Conservation (phyloP, 139 green algal genomes). For the Chlamydomonas eustigma region DNA sequence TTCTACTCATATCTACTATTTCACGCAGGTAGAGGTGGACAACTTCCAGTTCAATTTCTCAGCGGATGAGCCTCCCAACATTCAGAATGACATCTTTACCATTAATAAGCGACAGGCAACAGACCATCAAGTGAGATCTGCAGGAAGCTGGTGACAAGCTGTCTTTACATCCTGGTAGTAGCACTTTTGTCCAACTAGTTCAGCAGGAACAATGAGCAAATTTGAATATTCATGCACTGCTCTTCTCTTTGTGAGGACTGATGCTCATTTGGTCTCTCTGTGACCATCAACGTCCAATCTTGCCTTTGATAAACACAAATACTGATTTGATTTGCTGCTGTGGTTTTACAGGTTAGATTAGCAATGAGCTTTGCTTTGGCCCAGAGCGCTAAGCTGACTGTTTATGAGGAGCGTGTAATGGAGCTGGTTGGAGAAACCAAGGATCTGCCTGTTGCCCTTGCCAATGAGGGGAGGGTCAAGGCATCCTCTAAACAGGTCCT, state of each 20-base stretch:
- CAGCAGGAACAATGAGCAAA: too few relatives aligned
- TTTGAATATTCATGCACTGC: too few relatives aligned
- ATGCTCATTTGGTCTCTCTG: too few relatives aligned
- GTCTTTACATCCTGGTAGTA: too few relatives aligned
- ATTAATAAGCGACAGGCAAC: constrained; percentile 40
- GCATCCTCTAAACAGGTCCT: neutral
- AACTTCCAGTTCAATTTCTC: constrained; percentile 55
- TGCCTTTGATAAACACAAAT: too few relatives aligned
- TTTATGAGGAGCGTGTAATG: constrained; percentile 73
- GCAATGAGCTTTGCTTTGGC: constrained; percentile 51
- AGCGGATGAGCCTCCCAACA: constrained; percentile 45
- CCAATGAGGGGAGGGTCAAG: constrained; percentile 45
- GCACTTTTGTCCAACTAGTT: too few relatives aligned
- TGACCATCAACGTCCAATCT: too few relatives aligned
- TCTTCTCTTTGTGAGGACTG: too few relatives aligned
- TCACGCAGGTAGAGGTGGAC: constrained; percentile 5
- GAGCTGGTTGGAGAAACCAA: constrained; percentile 52
- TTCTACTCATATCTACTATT: too few relatives aligned
- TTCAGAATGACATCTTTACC: constrained; percentile 60
- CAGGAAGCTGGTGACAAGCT: too few relatives aligned
- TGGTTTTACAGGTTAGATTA: constrained; percentile 55
- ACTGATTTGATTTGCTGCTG: too few relatives aligned
- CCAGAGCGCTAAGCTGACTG: constrained; percentile 28
- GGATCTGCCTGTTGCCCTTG: constrained; percentile 57
- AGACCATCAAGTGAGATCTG: neutral